Conservation (phyloP, 1,139 yeast species). For the Taiozyma sp. region DNA sequence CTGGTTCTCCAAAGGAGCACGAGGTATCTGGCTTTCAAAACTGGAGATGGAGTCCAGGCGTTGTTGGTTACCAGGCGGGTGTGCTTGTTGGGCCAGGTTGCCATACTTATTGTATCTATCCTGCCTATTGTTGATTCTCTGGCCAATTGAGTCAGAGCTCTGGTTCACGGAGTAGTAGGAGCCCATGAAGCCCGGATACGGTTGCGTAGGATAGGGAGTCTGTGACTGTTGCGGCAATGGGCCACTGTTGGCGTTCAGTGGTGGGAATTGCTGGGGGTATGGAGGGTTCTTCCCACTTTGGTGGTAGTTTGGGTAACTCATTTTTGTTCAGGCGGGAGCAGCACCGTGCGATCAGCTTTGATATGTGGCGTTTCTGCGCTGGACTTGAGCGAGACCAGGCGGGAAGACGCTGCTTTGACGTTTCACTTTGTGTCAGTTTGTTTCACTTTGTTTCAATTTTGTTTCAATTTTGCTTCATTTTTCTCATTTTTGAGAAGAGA, state of each 20-base stretch:
- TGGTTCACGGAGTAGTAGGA: conserved; percentile 8
- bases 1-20: too few species aligned
- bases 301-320: background rate
- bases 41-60: conserved; percentile 5
- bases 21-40: conserved; percentile 2
- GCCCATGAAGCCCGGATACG: conserved; percentile 14
- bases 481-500: background rate
- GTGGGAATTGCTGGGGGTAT: background rate
- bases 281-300: background rate
- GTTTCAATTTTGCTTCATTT: too few species aligned
- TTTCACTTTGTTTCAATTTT: background rate
- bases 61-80: background rate
- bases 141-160: conserved; percentile 16
- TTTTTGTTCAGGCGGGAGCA: background rate
- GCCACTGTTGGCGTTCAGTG: background rate
- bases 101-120: conserved; percentile 7
- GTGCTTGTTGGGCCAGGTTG: background rate
- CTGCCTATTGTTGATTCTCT: conserved; percentile 10
- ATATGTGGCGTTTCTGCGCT: too few species aligned
- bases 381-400: too few species aligned
- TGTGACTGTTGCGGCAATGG: background rate
- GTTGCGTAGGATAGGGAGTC: conserved; percentile 17
- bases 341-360: too few species aligned
- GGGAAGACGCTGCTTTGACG: too few species aligned
- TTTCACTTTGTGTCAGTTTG: background rate